These are phyloP conservation scores for Tothia fuscella DNA, from an alignment of 2,329 filamentous ascomycete genomes.

Conservation along the genomic window DNA sequence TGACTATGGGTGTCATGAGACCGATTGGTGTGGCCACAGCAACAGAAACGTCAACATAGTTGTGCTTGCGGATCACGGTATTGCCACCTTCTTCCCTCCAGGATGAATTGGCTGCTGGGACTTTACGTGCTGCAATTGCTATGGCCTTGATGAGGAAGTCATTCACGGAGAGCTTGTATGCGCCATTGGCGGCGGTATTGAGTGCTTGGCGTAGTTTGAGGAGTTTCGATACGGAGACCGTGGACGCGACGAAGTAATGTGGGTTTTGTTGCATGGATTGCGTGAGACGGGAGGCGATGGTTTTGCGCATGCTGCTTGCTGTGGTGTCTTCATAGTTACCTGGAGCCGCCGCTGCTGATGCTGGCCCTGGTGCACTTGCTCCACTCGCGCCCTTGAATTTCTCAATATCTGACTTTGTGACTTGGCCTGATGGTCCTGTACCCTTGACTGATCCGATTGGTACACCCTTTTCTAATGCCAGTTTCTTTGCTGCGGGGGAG, in stretches of 20 bases:
- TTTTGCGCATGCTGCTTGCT: constrained; percentile 91
- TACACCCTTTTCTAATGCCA: constrained; percentile 77
- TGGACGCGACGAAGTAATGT: constrained; percentile 92
- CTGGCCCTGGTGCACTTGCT: constrained; percentile 32
- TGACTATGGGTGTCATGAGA: constrained; percentile 95
- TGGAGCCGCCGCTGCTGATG: constrained; percentile 40
- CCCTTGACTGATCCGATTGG: constrained; percentile 72
- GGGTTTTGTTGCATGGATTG: constrained; percentile 89
- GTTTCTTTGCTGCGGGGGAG: constrained; percentile 60
- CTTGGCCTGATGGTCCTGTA: constrained; percentile 69
- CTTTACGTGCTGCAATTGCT: constrained; percentile 77
- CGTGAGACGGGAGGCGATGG: constrained; percentile 81
- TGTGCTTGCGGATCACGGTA: constrained; percentile 79
- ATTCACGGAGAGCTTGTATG: constrained; percentile 99
- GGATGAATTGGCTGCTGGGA: constrained; percentile 89
- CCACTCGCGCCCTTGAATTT: constrained; percentile 53
- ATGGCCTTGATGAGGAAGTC: constrained; percentile 99
- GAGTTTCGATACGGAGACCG: constrained; percentile 86
- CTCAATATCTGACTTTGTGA: constrained; percentile 88
- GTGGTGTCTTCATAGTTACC: constrained; percentile 74
- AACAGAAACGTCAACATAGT: constrained; percentile 86
- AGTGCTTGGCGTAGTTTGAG: constrained; percentile 90
- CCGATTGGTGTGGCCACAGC: constrained; percentile 87
- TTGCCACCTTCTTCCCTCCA: constrained; percentile 72
- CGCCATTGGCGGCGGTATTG: constrained; percentile 76